A percentile compares a stretch with the other conserved stretches of the same genome.
Conservation (phyloP, 371 early-diverging fungal species). For the Rhizopus delemar region DNA sequence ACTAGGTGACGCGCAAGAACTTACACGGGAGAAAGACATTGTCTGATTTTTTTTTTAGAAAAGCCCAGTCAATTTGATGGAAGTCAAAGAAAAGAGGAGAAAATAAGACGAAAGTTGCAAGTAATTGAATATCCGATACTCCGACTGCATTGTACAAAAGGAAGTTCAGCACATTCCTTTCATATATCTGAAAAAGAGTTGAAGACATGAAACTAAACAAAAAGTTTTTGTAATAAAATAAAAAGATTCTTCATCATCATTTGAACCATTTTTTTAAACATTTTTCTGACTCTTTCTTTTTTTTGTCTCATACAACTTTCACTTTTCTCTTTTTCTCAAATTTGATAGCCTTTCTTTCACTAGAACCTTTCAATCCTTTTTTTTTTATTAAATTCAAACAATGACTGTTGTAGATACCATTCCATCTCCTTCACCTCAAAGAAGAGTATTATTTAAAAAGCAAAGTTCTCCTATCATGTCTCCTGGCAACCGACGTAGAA, state of each 20-base stretch:
- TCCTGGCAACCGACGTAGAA: slow-evolving; percentile 49
- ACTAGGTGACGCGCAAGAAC: too few relatives aligned
- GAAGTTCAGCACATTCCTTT: slow-evolving; percentile 4
- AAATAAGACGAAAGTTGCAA: too few relatives aligned
- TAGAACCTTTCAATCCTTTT: slow-evolving; percentile 7
- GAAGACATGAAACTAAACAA: slow-evolving; percentile 2
- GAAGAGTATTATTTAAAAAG: slow-evolving; percentile 29
- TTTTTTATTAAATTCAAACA: slow-evolving; percentile 9
- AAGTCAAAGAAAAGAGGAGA: too few relatives aligned
- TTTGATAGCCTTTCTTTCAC: slow-evolving; percentile 9
- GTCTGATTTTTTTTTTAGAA: too few relatives aligned
- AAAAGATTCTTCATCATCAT: background rate
- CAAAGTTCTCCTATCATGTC: slow-evolving; percentile 26
- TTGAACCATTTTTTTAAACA: background rate
- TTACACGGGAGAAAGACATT: too few relatives aligned
- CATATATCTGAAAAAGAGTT: background rate
- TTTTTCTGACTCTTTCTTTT: background rate
- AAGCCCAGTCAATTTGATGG: too few relatives aligned
- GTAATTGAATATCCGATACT: background rate
- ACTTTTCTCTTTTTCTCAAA: slow-evolving; percentile 1
- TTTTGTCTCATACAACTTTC: background rate
- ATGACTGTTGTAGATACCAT: slow-evolving; percentile 28
- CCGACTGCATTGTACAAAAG: background rate
- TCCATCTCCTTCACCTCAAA: slow-evolving; percentile 48
- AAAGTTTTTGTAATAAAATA: background rate